Conservation (phyloP, 2,329 filamentous ascomycete species). For the Apiospora saccharicola region DNA sequence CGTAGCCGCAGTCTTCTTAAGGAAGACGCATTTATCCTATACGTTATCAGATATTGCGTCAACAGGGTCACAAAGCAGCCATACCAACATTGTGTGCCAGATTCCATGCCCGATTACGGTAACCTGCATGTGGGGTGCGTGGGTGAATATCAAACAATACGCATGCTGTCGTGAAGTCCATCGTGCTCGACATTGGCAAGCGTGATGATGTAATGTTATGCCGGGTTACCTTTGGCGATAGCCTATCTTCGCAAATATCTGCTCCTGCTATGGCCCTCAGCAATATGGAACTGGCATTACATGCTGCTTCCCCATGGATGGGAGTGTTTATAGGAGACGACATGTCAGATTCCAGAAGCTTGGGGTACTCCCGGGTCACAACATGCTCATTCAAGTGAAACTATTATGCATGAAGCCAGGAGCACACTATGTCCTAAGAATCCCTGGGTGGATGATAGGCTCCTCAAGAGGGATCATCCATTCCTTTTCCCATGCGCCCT, state of each 20-base stretch:
- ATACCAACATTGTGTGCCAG: neutral
- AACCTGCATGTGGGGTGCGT: constrained; percentile 37
- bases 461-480: neutral
- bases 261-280: neutral
- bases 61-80: constrained; percentile 28
- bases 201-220: constrained; percentile 16
- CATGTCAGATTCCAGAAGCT: constrained; percentile 7
- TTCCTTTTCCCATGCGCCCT: neutral
- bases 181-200: constrained; percentile 4
- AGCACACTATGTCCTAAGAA: neutral
- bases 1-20: neutral
- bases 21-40: neutral
- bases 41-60: constrained; percentile 22
- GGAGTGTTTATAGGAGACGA: neutral
- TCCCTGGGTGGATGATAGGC: neutral
- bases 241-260: neutral
- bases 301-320: neutral
- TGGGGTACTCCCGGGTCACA: neutral
- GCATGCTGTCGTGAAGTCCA: neutral
- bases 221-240: neutral
- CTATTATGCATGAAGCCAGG: neutral
- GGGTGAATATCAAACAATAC: constrained; percentile 26
- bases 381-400: constrained; percentile 1
- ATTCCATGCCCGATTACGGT: constrained; percentile 35
- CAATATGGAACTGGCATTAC: neutral